Percentiles rank a stretch among this genome's conserved stretches.
Evolutionary conservation across 2,329 filamentous ascomycete genomes (phyloP).

Genomic region (Arthrinium phaeospermum): DNA sequence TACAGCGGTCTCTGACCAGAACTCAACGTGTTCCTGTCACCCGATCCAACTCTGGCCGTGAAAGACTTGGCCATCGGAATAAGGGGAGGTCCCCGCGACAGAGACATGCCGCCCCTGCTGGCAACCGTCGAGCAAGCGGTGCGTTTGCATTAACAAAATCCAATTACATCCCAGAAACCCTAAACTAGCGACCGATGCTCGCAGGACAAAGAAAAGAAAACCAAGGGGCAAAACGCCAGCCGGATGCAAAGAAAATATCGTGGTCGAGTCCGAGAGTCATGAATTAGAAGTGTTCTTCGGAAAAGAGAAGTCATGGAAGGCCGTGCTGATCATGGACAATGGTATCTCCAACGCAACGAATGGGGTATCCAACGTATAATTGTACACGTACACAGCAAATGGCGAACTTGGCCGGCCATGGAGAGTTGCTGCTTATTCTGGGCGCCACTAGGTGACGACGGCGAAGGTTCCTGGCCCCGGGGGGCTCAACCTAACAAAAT

Average conservation of each 20-base stretch:
- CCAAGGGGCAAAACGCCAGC: not conserved
- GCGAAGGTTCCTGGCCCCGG: not conserved
- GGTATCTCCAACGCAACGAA: constrained; percentile 39
- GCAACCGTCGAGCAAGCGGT: not conserved
- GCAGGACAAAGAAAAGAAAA: not conserved
- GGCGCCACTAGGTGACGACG: constrained; percentile 9
- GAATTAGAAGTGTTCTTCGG: constrained; percentile 20
- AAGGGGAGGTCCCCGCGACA: not conserved
- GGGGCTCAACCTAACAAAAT: not conserved
- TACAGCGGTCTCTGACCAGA: not conserved
- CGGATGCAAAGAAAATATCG: constrained; percentile 18
- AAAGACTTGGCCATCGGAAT: not conserved
- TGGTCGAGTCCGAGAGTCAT: constrained; percentile 8
- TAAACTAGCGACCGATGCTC: not conserved
- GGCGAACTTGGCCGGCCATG: not conserved
- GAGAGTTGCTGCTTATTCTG: not conserved
- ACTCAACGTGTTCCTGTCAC: not conserved
- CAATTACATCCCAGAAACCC: constrained; percentile 12
- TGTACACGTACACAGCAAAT: constrained; percentile 17
- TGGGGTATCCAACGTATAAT: constrained; percentile 36
- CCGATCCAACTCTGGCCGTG: not conserved
- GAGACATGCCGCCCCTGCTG: not conserved
- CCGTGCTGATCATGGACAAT: constrained; percentile 38
- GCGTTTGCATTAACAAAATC: constrained; percentile 11
- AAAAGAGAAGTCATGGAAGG: constrained; percentile 20